phyloP scores from a whole-genome alignment of 495 filamentous ascomycete species.

The Tirmania nivea region DNA sequence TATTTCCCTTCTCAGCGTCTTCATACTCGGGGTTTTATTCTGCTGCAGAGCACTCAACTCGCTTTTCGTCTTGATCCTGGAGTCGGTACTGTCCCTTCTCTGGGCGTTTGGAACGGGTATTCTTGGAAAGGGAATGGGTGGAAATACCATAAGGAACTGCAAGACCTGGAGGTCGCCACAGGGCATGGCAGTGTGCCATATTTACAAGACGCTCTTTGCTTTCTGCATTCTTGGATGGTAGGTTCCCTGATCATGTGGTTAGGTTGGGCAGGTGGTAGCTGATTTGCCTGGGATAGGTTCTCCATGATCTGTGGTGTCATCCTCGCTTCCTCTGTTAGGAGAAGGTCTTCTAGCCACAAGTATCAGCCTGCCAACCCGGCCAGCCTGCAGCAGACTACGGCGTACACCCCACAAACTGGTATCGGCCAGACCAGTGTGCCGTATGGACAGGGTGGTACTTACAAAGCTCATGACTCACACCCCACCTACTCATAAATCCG shows the following conservation, averaged over 20 bases:
- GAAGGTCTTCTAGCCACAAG: background rate
- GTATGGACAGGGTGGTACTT: background rate
- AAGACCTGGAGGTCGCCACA: conserved; percentile 7
- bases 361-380: background rate
- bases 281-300: background rate
- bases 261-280: background rate
- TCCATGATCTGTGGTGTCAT: background rate
- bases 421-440: background rate
- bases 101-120: conserved; percentile 8
- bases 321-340: background rate
- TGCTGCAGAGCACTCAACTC: conserved; percentile 8
- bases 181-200: conserved; percentile 14
- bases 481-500: too few relatives aligned
- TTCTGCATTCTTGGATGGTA: conserved; percentile 5
- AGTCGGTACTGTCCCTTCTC: conserved; percentile 7
- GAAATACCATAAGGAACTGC: conserved; percentile 8
- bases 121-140: conserved; percentile 15
- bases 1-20: background rate
- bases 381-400: background rate
- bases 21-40: background rate
- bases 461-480: background rate
- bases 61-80: conserved; percentile 6
- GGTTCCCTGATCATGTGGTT: background rate
- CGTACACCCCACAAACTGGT: background rate
- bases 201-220: conserved; percentile 14